A percentile compares a stretch with the other conserved stretches of the same genome.
These are phyloP conservation scores for Garcia nutans DNA, from an alignment of 345 rosid genomes.

Conservation along the genomic window DNA sequence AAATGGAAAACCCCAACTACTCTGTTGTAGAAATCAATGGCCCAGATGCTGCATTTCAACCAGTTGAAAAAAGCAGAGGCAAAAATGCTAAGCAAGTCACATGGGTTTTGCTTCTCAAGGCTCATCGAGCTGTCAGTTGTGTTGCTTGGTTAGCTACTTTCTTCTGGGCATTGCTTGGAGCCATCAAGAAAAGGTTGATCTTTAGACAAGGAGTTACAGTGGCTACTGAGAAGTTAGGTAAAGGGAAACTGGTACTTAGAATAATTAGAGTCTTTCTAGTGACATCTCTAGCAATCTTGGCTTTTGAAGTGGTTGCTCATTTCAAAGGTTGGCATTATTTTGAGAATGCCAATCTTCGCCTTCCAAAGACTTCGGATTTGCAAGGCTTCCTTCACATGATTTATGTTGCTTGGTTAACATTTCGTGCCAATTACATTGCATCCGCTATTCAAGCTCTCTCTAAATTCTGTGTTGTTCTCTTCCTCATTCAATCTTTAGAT, in stretches of 20 bases:
- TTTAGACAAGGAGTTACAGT: constrained; percentile 55
- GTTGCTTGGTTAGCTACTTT: constrained; percentile 70
- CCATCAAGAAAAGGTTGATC: constrained; percentile 66
- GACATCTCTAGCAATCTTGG: constrained; percentile 47
- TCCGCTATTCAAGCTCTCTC: constrained; percentile 61
- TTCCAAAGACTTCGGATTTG: constrained; percentile 57
- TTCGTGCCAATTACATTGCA: constrained; percentile 69
- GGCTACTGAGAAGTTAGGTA: constrained; percentile 58
- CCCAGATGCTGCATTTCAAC: constrained; percentile 83
- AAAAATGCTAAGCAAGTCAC: constrained; percentile 87
- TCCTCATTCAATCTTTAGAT: constrained; percentile 73
- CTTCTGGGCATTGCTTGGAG: constrained; percentile 77
- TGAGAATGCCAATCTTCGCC: constrained; percentile 53
- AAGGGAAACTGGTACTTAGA: constrained; percentile 57
- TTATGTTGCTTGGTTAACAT: constrained; percentile 58
- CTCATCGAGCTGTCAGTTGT: constrained; percentile 82
- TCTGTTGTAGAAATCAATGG: constrained; percentile 81
- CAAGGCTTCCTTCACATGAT: constrained; percentile 61
- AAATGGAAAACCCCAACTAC: constrained; percentile 82
- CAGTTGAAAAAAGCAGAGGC: constrained; percentile 77
- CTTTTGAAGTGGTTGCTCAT: constrained; percentile 69
- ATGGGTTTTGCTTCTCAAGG: constrained; percentile 91
- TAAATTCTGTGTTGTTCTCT: constrained; percentile 61
- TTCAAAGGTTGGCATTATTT: constrained; percentile 82
- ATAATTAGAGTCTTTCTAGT: constrained; percentile 55